Evolutionary conservation across 2,329 filamentous ascomycete genomes (phyloP).

Genomic region (Scedosporium minutisporum): DNA sequence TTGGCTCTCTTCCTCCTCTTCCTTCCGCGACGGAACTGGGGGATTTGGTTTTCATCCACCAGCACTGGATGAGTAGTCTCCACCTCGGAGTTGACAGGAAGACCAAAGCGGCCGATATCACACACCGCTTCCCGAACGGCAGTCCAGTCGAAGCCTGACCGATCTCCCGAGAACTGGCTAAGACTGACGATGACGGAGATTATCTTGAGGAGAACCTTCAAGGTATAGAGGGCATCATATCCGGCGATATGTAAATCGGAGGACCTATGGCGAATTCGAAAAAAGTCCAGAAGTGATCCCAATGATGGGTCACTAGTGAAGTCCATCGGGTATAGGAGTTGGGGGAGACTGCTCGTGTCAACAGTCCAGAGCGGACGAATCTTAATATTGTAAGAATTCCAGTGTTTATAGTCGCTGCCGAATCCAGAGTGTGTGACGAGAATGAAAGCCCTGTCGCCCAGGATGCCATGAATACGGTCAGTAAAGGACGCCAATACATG

Average conservation of each 20-base stretch:
- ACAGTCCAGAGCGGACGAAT: conserved; percentile 1
- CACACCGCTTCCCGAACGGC: neutral
- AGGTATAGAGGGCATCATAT: neutral
- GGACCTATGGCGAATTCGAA: neutral
- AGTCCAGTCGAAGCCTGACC: neutral
- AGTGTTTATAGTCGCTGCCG: neutral
- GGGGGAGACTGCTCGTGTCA: neutral
- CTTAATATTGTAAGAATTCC: neutral
- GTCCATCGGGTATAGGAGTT: neutral
- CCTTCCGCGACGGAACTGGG: neutral
- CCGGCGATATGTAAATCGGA: neutral
- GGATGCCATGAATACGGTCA: neutral
- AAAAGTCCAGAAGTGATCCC: neutral
- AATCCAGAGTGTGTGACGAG: neutral
- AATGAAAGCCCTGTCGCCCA: neutral
- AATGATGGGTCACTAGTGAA: neutral
- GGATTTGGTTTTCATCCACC: neutral
- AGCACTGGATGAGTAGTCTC: neutral
- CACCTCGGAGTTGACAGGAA: neutral
- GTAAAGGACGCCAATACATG: neutral
- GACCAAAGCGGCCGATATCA: neutral
- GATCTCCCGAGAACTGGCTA: neutral
- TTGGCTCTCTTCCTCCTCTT: neutral
- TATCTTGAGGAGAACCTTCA: neutral
- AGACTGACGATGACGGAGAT: neutral